These are phyloP conservation scores for Pythium aristosporum DNA, from an alignment of 352 stramenopile species.

Conservation along the genomic window DNA sequence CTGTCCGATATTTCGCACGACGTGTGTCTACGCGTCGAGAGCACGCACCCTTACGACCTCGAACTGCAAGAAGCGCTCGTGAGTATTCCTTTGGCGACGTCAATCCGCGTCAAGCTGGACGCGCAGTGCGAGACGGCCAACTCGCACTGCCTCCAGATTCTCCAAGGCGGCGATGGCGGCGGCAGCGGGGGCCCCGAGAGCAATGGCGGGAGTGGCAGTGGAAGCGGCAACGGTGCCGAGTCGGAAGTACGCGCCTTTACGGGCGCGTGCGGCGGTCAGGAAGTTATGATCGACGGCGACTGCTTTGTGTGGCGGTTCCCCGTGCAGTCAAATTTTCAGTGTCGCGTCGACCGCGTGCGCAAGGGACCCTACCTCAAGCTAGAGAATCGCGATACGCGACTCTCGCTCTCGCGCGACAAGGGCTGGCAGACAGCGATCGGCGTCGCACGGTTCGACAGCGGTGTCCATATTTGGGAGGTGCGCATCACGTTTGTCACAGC, in stretches of 20 bases:
- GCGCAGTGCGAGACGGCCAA: conserved; percentile 77
- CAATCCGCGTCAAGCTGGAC: conserved; percentile 78
- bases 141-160: conserved; percentile 86
- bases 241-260: conserved; percentile 86
- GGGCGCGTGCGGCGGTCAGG: conserved; percentile 71
- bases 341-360: conserved; percentile 77
- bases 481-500: conserved; percentile 84
- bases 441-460: conserved; percentile 83
- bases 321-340: conserved; percentile 89
- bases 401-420: conserved; percentile 85
- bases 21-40: conserved; percentile 79
- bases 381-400: conserved; percentile 78
- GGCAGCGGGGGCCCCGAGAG: conserved; percentile 27
- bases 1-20: conserved; percentile 83
- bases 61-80: conserved; percentile 80
- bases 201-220: not conserved
- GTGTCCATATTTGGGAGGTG: conserved; percentile 88
- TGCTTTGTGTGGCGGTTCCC: conserved; percentile 88
- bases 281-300: conserved; percentile 85
- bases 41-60: conserved; percentile 76
- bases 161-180: conserved; percentile 62
- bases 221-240: conserved; percentile 44
- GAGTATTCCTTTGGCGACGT: conserved; percentile 80
- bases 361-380: conserved; percentile 90
- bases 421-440: conserved; percentile 88